Base-by-base conservation (phyloP, 441 rosid genomes). In the Bocquillonia castaneifolia region DNA sequence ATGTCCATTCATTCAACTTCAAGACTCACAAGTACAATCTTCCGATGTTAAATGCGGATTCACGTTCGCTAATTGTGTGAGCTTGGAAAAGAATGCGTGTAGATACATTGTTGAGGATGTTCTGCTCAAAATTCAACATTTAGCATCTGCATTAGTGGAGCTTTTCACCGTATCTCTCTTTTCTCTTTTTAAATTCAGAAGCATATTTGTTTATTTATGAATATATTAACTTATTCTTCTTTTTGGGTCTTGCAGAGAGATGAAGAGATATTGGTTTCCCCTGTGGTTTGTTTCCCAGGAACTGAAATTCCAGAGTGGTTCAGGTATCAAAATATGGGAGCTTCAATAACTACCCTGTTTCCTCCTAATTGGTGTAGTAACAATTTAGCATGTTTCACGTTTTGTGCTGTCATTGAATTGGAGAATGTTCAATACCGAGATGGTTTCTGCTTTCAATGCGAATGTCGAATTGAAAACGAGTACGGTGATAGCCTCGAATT, bases 251-350 rank as follows among this genome's bases (percentile, higher is more conserved):
- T 67, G 2, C 64, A 67, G 71, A 22, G 63, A 14, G 28, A 67
- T 57, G 71, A 29, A 44, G 63, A 67, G 23, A 57, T 67, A 15
- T 31, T 67, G 25, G 34, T 57, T 29, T 67, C 71, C 17, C 71
- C 71, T 2, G 71, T 57, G 8, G 71, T 56, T 56, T 67, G 71
- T 37, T 61, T 59, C 15, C 72, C 66, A 18, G 72, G 40, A 69
- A 60, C 18, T 48, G 72, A 69, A 52, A 59, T 69, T 50, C 72
- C 72, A 9, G 23, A 37, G 50, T 26, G 51, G 10, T 69, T 69
- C 59, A 25, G 66, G 20, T 44, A 36, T 51, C 66, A 36, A 39
- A 69, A 25, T 12, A 29, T 32, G 13, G 71, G 63, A 44, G 22
- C 54, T 56, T 67, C 71, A 56, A 22, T 57, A 55, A 42, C 39